Percentiles rank a stretch among this genome's conserved stretches.
Evolutionary conservation across 169 alveolate species (phyloP).

Genomic region (Eimeria nieschulzi): DNA sequence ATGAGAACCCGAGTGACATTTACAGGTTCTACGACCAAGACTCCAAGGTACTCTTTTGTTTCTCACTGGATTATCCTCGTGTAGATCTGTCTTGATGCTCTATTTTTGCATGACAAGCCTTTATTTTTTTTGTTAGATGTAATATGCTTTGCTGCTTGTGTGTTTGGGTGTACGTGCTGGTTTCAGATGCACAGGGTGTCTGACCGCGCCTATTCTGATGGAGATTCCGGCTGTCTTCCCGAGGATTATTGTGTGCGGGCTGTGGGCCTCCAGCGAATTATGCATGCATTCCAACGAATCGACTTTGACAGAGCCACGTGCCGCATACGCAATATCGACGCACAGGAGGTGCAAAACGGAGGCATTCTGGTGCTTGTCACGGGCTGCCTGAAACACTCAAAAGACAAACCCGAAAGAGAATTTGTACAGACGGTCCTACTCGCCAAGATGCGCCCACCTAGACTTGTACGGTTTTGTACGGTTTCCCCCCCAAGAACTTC

Average conservation of each 20-base stretch:
- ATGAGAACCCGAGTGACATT: conserved; percentile 68
- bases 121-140: too few relatives aligned
- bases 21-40: conserved; percentile 74
- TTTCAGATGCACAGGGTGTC: conserved; percentile 42
- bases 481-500: too few relatives aligned
- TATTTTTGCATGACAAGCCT: too few relatives aligned
- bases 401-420: conserved; percentile 57
- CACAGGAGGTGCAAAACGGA: conserved; percentile 73
- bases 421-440: conserved; percentile 72
- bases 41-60: conserved; percentile 52
- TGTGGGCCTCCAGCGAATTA: conserved; percentile 22
- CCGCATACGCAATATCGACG: conserved; percentile 68
- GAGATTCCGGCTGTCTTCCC: background rate
- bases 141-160: background rate
- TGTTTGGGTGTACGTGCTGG: background rate
- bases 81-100: too few relatives aligned
- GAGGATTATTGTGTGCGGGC: conserved; percentile 17
- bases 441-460: conserved; percentile 70
- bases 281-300: conserved; percentile 18
- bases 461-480: conserved; percentile 34
- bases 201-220: conserved; percentile 33
- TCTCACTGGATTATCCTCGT: too few relatives aligned
- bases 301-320: conserved; percentile 63
- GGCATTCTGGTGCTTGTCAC: conserved; percentile 74
- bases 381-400: conserved; percentile 65